Evolutionary conservation across 192 early-diverging fungal genomes (phyloP).

Genomic region (Haplosporangium gracile): DNA sequence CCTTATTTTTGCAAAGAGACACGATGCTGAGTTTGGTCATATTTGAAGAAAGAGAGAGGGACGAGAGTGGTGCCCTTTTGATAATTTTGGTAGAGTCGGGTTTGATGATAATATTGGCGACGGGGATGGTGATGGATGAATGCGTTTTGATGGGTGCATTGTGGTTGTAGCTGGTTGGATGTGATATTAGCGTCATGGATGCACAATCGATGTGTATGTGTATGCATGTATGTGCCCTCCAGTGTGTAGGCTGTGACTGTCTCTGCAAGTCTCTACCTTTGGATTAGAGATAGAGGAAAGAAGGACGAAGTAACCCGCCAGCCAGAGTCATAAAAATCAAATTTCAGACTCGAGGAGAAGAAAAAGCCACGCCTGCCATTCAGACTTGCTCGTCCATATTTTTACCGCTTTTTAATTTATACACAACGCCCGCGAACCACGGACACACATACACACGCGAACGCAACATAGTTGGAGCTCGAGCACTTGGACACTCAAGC

Average conservation of each 20-base stretch:
- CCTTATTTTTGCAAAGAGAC: neutral
- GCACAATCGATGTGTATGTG: neutral
- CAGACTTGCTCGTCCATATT: neutral
- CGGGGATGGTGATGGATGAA: neutral
- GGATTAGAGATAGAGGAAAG: slow-evolving; percentile 58
- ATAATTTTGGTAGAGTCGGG: neutral
- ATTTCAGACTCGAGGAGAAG: neutral
- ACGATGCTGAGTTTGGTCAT: neutral
- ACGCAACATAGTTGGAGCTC: neutral
- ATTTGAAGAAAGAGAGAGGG: too few species aligned
- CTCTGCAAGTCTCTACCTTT: slow-evolving; percentile 39
- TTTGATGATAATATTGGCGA: neutral
- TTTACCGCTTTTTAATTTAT: neutral
- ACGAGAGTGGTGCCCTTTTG: neutral
- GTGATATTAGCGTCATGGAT: neutral
- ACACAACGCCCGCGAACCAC: neutral
- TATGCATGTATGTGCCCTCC: slow-evolving; percentile 11
- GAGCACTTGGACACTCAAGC: too few species aligned
- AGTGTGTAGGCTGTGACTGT: slow-evolving; percentile 25
- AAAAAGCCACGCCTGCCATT: neutral
- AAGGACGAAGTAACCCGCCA: slow-evolving; percentile 12
- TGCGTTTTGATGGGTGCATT: neutral
- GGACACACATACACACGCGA: neutral
- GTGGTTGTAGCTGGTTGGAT: neutral
- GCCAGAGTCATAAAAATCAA: slow-evolving; percentile 17